Percentiles rank a stretch among this genome's conserved stretches.
Conservation (phyloP, 495 filamentous ascomycete genomes). For the Viridothelium virens region DNA sequence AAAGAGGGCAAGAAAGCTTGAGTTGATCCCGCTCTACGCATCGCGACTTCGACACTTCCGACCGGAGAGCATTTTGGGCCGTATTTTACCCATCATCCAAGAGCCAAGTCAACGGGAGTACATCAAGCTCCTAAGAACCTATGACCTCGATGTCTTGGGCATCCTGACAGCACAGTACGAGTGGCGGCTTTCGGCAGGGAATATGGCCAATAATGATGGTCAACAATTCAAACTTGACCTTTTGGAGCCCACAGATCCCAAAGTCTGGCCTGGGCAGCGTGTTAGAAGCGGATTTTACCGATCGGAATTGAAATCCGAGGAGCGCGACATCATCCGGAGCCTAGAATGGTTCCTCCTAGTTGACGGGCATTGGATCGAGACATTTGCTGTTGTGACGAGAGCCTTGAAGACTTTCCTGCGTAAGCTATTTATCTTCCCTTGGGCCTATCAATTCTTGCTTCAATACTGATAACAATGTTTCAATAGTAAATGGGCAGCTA, state of each 20-base stretch:
- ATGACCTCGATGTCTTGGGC: constrained; percentile 45
- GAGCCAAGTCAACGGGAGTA: constrained; percentile 43
- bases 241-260: constrained; percentile 17
- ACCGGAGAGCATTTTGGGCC: constrained; percentile 45
- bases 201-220: background rate
- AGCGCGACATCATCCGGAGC: constrained; percentile 66
- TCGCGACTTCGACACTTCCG: constrained; percentile 54
- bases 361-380: constrained; percentile 60
- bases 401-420: constrained; percentile 68
- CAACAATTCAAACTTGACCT: constrained; percentile 12
- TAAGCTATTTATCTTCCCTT: constrained; percentile 38
- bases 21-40: constrained; percentile 79
- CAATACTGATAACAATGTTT: background rate
- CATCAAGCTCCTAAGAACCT: constrained; percentile 47
- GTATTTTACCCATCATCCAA: constrained; percentile 49
- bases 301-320: constrained; percentile 35
- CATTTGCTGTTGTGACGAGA: constrained; percentile 56
- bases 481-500: constrained; percentile 21
- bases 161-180: constrained; percentile 41
- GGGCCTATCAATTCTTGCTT: background rate
- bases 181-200: constrained; percentile 15
- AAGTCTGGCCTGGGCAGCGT: constrained; percentile 29
- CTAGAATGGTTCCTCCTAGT: constrained; percentile 78
- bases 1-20: constrained; percentile 56
- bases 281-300: constrained; percentile 24